A percentile compares a stretch with the other conserved stretches of the same genome.
phyloP scores from a whole-genome alignment of 768 basidiomycete genomes.

The Pleurotus tuber-regium region DNA sequence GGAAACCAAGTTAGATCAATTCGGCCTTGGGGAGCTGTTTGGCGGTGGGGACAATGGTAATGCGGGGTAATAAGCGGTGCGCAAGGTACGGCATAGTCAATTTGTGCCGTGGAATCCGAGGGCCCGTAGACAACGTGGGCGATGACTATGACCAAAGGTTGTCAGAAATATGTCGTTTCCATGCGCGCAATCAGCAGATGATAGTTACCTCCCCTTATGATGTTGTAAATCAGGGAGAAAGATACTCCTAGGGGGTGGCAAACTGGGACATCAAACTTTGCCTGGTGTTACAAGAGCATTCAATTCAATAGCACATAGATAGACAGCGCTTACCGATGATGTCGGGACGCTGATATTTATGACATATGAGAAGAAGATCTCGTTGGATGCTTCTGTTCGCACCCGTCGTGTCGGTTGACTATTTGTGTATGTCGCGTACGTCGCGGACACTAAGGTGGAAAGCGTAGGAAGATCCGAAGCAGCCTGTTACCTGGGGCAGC shows the following conservation, averaged over 20 bases:
- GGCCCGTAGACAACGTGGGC: neutral
- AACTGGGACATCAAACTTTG: too few species aligned
- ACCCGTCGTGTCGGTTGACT: neutral
- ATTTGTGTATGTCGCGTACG: neutral
- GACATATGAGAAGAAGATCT: too few species aligned
- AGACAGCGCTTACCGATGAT: neutral
- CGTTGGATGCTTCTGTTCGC: neutral
- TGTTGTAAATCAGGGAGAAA: too few species aligned
- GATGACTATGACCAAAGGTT: too few species aligned
- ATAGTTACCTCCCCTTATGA: too few species aligned
- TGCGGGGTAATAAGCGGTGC: slow-evolving; percentile 1
- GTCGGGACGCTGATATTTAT: too few species aligned
- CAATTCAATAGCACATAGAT: too few species aligned
- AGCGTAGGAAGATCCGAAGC: neutral
- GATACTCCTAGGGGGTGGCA: too few species aligned
- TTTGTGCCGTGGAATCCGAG: neutral
- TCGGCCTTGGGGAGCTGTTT: neutral
- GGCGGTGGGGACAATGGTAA: neutral
- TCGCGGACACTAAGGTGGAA: neutral
- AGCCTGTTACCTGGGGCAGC: neutral
- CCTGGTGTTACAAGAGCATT: too few species aligned
- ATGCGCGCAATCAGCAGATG: too few species aligned
- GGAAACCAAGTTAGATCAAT: neutral
- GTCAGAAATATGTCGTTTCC: too few species aligned
- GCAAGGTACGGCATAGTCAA: neutral